phyloP scores from a whole-genome alignment of 2,329 filamentous ascomycete species.

The Colletotrichum kahawae region DNA sequence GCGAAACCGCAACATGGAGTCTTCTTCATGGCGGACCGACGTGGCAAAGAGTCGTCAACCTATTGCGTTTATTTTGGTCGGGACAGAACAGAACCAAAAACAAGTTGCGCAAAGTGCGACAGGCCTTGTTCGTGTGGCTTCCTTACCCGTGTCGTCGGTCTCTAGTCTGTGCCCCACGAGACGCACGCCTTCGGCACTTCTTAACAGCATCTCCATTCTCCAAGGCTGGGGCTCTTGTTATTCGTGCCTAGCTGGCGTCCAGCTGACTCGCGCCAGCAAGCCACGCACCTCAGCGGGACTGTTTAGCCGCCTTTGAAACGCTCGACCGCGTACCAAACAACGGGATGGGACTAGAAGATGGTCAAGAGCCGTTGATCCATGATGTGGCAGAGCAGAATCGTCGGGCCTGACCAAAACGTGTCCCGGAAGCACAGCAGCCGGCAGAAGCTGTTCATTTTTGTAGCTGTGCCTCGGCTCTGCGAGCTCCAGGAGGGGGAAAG shows the following conservation, averaged over 20 bases:
- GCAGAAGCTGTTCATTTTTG: neutral
- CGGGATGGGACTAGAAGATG: neutral
- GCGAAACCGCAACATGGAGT: neutral
- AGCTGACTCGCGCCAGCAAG: neutral
- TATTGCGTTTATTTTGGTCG: neutral
- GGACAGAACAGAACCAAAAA: neutral
- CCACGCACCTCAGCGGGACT: neutral
- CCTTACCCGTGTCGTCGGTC: neutral
- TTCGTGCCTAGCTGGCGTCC: neutral
- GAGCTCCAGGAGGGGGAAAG: neutral
- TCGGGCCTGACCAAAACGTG: neutral
- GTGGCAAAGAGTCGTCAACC: constrained; percentile 12
- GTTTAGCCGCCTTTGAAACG: neutral
- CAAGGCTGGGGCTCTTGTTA: neutral
- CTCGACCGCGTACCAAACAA: neutral
- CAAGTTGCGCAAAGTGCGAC: neutral
- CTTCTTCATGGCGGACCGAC: neutral
- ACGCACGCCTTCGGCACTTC: constrained; percentile 5
- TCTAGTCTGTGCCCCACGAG: neutral
- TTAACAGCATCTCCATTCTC: neutral
- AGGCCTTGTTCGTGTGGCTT: neutral
- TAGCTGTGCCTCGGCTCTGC: neutral
- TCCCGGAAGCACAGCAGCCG: neutral
- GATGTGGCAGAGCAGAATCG: neutral
- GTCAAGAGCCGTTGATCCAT: neutral